These are phyloP conservation scores for Aspergillus steynii DNA, from an alignment of 495 filamentous ascomycete genomes.

Conservation along the genomic window DNA sequence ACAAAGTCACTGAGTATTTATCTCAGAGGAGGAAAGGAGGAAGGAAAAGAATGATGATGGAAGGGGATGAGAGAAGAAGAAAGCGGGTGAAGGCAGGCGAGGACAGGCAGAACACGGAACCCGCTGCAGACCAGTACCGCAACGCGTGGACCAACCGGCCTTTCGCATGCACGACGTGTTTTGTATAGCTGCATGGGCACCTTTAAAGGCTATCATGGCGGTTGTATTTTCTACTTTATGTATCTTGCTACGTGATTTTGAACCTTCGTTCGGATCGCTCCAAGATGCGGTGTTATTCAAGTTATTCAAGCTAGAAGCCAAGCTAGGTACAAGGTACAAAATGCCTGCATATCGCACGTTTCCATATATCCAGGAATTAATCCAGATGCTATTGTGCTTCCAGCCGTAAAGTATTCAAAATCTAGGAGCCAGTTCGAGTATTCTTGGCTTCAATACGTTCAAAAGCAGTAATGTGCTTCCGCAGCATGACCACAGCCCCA, in stretches of 20 bases:
- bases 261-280: too few species aligned
- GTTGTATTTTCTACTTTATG: too few species aligned
- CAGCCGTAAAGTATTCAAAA: not conserved
- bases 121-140: too few species aligned
- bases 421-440: not conserved
- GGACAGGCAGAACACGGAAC: not conserved
- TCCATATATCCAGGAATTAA: not conserved
- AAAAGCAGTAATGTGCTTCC: conserved; percentile 24
- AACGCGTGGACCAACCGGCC: too few species aligned
- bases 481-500: conserved; percentile 37
- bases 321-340: too few species aligned
- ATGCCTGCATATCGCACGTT: not conserved
- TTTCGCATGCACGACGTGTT: too few species aligned
- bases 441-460: conserved; percentile 18
- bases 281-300: too few species aligned
- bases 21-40: not conserved
- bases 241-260: too few species aligned
- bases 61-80: conserved; percentile 1
- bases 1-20: not conserved
- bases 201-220: too few species aligned
- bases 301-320: too few species aligned
- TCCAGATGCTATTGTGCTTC: too few species aligned
- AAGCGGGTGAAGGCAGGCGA: conserved; percentile 5
- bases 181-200: too few species aligned
- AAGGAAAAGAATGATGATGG: not conserved